A percentile compares a stretch with the other conserved stretches of the same genome.
These are phyloP conservation scores for Hypoxylon sp. DNA, from an alignment of 2,329 filamentous ascomycete genomes.

Conservation along the genomic window DNA sequence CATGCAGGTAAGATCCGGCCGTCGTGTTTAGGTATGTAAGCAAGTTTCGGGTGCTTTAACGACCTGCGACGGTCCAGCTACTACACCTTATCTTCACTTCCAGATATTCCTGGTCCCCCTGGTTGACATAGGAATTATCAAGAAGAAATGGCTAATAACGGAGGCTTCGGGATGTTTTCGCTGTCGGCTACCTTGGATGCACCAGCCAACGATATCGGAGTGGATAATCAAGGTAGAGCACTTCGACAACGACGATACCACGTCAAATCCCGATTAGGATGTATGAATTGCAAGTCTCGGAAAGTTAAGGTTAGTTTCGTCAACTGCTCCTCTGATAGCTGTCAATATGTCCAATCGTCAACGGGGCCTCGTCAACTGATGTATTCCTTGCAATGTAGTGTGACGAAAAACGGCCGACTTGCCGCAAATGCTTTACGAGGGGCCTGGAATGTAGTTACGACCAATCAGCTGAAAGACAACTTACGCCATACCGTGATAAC, in stretches of 20 bases:
- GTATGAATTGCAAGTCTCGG: slow-evolving; percentile 17
- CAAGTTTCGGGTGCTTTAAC: not conserved
- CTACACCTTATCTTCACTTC: not conserved
- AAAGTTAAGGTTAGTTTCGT: slow-evolving; percentile 20
- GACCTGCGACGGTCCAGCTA: not conserved
- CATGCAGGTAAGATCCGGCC: not conserved
- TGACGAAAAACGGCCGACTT: slow-evolving; percentile 22
- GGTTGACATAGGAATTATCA: not conserved
- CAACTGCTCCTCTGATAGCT: not conserved
- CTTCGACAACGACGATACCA: slow-evolving; percentile 16
- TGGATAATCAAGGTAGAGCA: slow-evolving; percentile 19
- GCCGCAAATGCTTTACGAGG: slow-evolving; percentile 18
- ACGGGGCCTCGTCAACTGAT: not conserved
- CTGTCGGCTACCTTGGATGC: not conserved
- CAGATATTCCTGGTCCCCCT: not conserved
- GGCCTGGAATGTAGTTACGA: slow-evolving; percentile 9
- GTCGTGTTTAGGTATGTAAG: not conserved
- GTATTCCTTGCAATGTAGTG: slow-evolving; percentile 5
- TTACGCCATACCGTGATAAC: not conserved
- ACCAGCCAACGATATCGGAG: not conserved
- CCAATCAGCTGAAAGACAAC: not conserved
- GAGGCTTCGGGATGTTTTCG: not conserved
- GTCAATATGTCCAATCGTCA: not conserved
- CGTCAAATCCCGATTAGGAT: slow-evolving; percentile 18
- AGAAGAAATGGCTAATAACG: not conserved